Base-by-base conservation (phyloP, 106 monocot species). In the Acanthochlamys bracteata region DNA sequence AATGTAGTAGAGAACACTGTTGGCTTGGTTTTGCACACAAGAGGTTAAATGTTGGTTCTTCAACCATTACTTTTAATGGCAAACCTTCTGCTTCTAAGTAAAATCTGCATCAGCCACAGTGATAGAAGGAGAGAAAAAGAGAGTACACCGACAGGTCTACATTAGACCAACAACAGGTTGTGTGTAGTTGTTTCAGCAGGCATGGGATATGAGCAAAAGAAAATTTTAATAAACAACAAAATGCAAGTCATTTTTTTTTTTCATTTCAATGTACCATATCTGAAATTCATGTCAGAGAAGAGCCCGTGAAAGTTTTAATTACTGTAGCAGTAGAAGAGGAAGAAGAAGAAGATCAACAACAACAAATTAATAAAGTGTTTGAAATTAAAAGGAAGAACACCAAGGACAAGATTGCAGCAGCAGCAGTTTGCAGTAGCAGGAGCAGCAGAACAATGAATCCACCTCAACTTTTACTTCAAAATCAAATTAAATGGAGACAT, bases 21-120 rank as follows among this genome's bases (percentile, higher is more conserved):
- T n/a, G n/a, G n/a, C n/a, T n/a, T n/a, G n/a, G n/a, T n/a, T n/a
- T n/a, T n/a, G n/a, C n/a, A n/a, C n/a, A n/a, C n/a, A n/a, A n/a
- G n/a, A n/a, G n/a, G n/a, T n/a, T n/a, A n/a, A n/a, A n/a, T n/a
- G n/a, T n/a, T n/a, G n/a, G n/a, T n/a, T n/a, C n/a, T n/a, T n/a
- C n/a, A n/a, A n/a, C n/a, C n/a, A n/a, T n/a, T n/a, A n/a, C 82
- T 75, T 63, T 69, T 59, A 72, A 47, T 76, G 70, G 75, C 60
- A 70, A 74, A 61, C 23, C 72, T 74, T 80, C 80, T 75, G 77
- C 74, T 62, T 72, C 70, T 51, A 60, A 54, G 55, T 43, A 72
- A 79, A 83, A 80, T 76, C 79, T 83, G 76, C 74, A 41, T 63
- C 49, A 13, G 13, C 43, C 43, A 8, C 43, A 43, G 7, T 13